phyloP scores from a whole-genome alignment of 768 basidiomycete species.

The Cyclocybe cylindracea region DNA sequence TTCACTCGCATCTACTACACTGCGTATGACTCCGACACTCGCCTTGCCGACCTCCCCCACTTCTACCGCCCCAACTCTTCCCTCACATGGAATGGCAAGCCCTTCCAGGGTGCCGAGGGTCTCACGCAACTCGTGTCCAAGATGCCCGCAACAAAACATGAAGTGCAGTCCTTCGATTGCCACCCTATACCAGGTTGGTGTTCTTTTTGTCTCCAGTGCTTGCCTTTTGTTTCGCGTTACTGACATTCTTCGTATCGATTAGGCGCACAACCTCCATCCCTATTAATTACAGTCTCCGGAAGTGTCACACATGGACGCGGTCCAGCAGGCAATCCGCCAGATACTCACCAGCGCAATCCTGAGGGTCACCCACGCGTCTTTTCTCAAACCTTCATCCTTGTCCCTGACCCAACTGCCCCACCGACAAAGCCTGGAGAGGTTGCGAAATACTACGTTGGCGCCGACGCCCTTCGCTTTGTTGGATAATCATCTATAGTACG shows the following conservation, averaged over 20 bases:
- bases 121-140: constrained; percentile 64
- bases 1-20: constrained; percentile 84
- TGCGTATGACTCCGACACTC: constrained; percentile 79
- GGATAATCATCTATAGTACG: constrained; percentile 43
- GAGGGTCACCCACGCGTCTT: constrained; percentile 86
- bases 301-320: constrained; percentile 72
- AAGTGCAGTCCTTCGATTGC: constrained; percentile 86
- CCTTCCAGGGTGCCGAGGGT: constrained; percentile 72
- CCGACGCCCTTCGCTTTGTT: constrained; percentile 82
- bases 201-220: neutral
- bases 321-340: constrained; percentile 56
- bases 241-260: constrained; percentile 7
- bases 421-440: constrained; percentile 69
- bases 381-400: constrained; percentile 85
- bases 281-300: constrained; percentile 80
- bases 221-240: neutral
- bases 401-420: constrained; percentile 69
- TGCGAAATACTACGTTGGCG: constrained; percentile 79
- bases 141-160: constrained; percentile 82
- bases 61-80: constrained; percentile 80
- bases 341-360: constrained; percentile 49
- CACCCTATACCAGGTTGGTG: constrained; percentile 81
- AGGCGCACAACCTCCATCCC: constrained; percentile 79
- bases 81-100: constrained; percentile 84
- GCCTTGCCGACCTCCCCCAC: constrained; percentile 73